phyloP scores from a whole-genome alignment of 176 grass and related monocot genomes.

The Calamus simplicifolius region DNA sequence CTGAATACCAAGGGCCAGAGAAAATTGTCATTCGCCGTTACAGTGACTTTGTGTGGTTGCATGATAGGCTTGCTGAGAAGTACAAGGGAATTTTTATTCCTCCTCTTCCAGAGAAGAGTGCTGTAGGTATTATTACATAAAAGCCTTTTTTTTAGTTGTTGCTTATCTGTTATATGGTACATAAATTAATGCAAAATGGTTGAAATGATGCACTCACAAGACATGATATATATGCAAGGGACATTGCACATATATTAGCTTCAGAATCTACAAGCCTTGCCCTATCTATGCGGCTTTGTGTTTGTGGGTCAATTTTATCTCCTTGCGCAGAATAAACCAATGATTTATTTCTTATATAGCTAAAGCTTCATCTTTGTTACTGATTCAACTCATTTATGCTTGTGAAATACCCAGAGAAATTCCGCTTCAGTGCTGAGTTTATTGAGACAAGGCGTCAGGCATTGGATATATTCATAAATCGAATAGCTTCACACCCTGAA shows the following conservation, averaged over 20 bases:
- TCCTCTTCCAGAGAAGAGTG: constrained; percentile 95
- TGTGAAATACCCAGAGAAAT: constrained; percentile 53
- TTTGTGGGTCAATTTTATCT: not conserved
- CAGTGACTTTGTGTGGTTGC: constrained; percentile 98
- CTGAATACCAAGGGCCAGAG: constrained; percentile 80
- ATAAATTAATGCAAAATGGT: not conserved
- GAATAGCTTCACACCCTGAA: constrained; percentile 87
- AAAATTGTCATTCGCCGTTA: constrained; percentile 98
- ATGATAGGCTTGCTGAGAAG: constrained; percentile 86
- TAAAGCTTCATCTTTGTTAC: too few species aligned
- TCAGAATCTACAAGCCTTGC: too few species aligned
- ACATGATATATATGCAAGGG: too few species aligned
- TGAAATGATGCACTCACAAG: too few species aligned
- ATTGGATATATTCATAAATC: constrained; percentile 80
- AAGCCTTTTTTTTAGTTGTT: constrained; percentile 10
- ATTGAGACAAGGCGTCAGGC: constrained; percentile 94
- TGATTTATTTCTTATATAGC: too few species aligned
- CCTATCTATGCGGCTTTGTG: not conserved
- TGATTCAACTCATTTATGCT: constrained; percentile 8
- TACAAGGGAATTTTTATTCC: constrained; percentile 94
- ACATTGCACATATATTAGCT: too few species aligned
- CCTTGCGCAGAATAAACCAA: too few species aligned
- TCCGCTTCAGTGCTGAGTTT: constrained; percentile 92
- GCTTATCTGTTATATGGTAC: constrained; percentile 6
- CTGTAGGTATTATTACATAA: constrained; percentile 76